Evolutionary conservation across 139 green algal genomes (phyloP), one percentile per base, ranked within the genome.

Genomic region (Raphidocelis subcapitata): DNA sequence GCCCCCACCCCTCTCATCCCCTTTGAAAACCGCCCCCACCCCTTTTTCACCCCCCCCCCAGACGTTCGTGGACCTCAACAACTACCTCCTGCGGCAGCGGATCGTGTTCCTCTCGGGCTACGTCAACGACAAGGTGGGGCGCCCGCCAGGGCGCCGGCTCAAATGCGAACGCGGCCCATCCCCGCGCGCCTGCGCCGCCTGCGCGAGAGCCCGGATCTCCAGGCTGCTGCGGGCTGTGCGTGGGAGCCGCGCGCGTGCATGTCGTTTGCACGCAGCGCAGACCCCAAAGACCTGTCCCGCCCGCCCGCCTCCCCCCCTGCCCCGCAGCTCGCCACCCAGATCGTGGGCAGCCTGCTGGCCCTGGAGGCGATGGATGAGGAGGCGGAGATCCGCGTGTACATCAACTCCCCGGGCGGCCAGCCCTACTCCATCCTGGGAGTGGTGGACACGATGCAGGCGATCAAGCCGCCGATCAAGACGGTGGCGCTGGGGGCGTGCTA

Each of bases 331-430:
- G 85, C 89, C 4, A 94, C 89, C 5, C 77, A 91, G 35, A 86
- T 95, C 28, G 94, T 99, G 8, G 93, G 88, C 20, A 85, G 79
- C 44, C 73, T 99, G 65, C 60, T 99, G 56, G 92, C 95, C 14
- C 73, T 99, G 44, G 93, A 98, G 72, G 84, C 87, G 0, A 77
- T 96, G 33, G 85, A 97, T 70, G 75, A 87, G 4, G 77, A 88
- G 0, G 81, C 92, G 55, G 92, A 97, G 24, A 98, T 99, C 67
- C 90, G 92, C 62, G 74, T 99, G 32, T 99, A 99, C 84, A 97
- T 99, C 81, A 99, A 99, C 82, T 57, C 23, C 73, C 68, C 85
- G 83, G 88, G 89, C 29, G 92, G 92, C 18, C 84, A 85, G 54
- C 84, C 90, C 28, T 98, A 97, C 77, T 80, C 86, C 29, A 82